Percentiles rank a stretch among this genome's conserved stretches.
Conservation (phyloP, 257 asterid species). For the Ocimum tenuiflorum region DNA sequence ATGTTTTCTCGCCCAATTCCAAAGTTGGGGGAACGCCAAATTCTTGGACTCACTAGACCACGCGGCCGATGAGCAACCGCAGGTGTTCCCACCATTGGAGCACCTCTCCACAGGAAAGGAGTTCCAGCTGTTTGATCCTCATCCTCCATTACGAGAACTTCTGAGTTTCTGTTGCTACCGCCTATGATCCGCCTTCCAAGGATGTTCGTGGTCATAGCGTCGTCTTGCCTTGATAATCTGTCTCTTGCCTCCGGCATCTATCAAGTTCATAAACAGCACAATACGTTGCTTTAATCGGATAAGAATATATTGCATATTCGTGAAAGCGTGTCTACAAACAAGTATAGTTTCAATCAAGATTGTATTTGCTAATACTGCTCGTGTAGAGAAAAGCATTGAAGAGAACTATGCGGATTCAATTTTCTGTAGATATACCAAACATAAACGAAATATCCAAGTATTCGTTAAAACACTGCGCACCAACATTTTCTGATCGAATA, state of each 20-base stretch:
- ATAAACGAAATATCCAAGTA: no score
- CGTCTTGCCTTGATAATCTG: slow-evolving; percentile 41
- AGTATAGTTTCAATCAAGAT: neutral
- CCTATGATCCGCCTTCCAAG: slow-evolving; percentile 24
- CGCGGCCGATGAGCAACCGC: slow-evolving; percentile 24
- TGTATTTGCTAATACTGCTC: neutral
- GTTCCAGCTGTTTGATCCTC: slow-evolving; percentile 20
- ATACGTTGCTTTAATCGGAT: neutral
- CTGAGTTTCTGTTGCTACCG: slow-evolving; percentile 12
- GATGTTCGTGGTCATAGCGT: slow-evolving; percentile 23
- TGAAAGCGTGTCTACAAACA: neutral
- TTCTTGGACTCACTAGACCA: slow-evolving; percentile 31
- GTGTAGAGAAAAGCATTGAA: neutral
- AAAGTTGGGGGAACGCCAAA: slow-evolving; percentile 21
- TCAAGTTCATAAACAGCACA: slow-evolving; percentile 12
- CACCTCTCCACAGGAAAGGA: slow-evolving; percentile 43
- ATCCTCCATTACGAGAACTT: slow-evolving; percentile 23
- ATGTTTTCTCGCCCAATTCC: slow-evolving; percentile 35
- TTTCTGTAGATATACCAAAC: neutral
- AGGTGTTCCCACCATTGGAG: slow-evolving; percentile 31
- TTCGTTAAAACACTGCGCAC: no score
- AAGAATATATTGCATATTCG: neutral
- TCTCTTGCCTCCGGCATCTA: slow-evolving; percentile 60
- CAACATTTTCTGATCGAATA: neutral
- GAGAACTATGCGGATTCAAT: neutral